Percentiles rank a stretch among this genome's conserved stretches.
These are phyloP conservation scores for Glaciozyma martinii DNA, from an alignment of 768 basidiomycete species.

Conservation along the genomic window DNA sequence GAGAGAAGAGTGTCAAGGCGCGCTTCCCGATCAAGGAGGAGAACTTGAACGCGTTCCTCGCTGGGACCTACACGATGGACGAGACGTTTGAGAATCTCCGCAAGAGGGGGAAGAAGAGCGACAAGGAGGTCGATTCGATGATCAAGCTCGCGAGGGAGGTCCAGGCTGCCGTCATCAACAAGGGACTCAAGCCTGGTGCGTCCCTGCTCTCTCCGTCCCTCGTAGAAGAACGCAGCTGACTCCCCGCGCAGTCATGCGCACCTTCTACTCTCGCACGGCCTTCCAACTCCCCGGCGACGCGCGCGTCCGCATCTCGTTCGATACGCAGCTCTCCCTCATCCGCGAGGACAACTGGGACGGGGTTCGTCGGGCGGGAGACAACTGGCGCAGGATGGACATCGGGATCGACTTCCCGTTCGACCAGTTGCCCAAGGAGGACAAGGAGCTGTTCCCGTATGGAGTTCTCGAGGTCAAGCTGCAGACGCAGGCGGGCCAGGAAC, in stretches of 20 bases:
- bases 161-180: constrained; percentile 77
- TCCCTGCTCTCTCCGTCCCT: constrained; percentile 12
- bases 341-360: constrained; percentile 98
- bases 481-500: constrained; percentile 89
- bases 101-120: constrained; percentile 83
- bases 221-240: not conserved
- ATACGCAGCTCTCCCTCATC: constrained; percentile 88
- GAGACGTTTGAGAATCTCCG: constrained; percentile 75
- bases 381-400: constrained; percentile 91
- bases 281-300: constrained; percentile 98
- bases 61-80: constrained; percentile 86
- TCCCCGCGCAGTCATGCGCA: constrained; percentile 64
- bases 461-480: constrained; percentile 96
- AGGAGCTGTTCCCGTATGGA: constrained; percentile 92
- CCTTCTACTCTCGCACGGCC: constrained; percentile 97
- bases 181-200: constrained; percentile 72
- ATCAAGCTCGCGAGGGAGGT: constrained; percentile 95
- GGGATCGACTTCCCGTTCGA: constrained; percentile 79
- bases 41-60: constrained; percentile 72
- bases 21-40: constrained; percentile 89
- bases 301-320: constrained; percentile 95
- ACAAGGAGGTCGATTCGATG: constrained; percentile 84
- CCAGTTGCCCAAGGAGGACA: constrained; percentile 63
- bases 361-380: constrained; percentile 59
- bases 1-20: constrained; percentile 96